Evolutionary conservation across 2,329 filamentous ascomycete species (phyloP).

Genomic region (Aspergillus tubingensis): DNA sequence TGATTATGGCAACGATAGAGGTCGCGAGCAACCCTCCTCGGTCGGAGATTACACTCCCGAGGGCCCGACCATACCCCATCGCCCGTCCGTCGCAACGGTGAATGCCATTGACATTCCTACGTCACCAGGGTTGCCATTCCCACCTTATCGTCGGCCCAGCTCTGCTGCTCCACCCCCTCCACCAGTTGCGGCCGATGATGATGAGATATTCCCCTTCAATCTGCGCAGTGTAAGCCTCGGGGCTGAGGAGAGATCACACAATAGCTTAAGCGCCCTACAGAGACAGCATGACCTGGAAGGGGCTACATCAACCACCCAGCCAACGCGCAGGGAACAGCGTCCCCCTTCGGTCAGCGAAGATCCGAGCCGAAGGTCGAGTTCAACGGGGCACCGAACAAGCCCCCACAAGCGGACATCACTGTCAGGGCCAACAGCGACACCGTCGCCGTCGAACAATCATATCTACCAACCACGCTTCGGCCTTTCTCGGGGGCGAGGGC

Average conservation of each 20-base stretch:
- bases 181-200: slow-evolving; percentile 42
- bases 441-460: slow-evolving; percentile 35
- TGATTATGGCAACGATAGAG: slow-evolving; percentile 56
- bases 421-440: slow-evolving; percentile 30
- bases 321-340: slow-evolving; percentile 20
- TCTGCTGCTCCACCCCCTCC: slow-evolving; percentile 45
- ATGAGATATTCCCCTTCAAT: slow-evolving; percentile 48
- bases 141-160: slow-evolving; percentile 47
- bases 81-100: slow-evolving; percentile 40
- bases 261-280: slow-evolving; percentile 35
- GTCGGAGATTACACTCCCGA: slow-evolving; percentile 41
- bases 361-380: slow-evolving; percentile 17
- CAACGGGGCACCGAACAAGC: slow-evolving; percentile 23
- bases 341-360: slow-evolving; percentile 25
- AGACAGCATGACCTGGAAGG: slow-evolving; percentile 37
- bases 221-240: slow-evolving; percentile 51
- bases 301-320: slow-evolving; percentile 22
- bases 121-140: slow-evolving; percentile 44
- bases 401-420: slow-evolving; percentile 23
- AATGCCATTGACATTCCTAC: slow-evolving; percentile 53
- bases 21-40: slow-evolving; percentile 33
- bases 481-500: slow-evolving; percentile 40
- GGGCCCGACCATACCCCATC: slow-evolving; percentile 33
- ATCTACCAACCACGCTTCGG: slow-evolving; percentile 43
- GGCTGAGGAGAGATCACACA: slow-evolving; percentile 40